Evolutionary conservation across 192 early-diverging fungal genomes (phyloP), one percentile per base, ranked within the genome.

Genomic region (Irineochytrium annulatum): DNA sequence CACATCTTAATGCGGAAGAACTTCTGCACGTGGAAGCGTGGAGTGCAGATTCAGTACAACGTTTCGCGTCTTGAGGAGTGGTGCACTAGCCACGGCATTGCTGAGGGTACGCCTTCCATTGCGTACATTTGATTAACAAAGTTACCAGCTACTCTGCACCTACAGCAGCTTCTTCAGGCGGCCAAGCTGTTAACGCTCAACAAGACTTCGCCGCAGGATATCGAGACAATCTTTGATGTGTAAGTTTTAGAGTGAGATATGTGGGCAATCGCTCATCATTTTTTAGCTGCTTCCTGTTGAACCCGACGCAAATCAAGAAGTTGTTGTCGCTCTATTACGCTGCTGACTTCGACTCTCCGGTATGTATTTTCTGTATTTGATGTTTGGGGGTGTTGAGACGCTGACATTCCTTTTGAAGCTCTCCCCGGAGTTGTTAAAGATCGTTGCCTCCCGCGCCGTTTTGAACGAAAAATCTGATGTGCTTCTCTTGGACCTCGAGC

Each of bases 1-100:
- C 92, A 98, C 74, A 73, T 99, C 59, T 83, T 99, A 59, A 97
- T 96, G 89, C 83, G 97, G 43, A 90, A 93, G 55, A 97, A 96
- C 80, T 99, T 97, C 61, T 96, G 92, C 78, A 96, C 97, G 24
- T 97, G 95, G 93, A 97, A 99, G 75, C 88, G 97, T 65, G 93
- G 93, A 51, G 63, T 65, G 83, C 97, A 99, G 82, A 95, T 99
- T 65, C 95, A 98, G 78, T 99, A 96, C 78, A 99, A 99, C 59
- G 87, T 98, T 43, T 90, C 91, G 2, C 84, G 94, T 20, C 84
- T 99, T 59, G 92, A 97, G 72, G 97, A 99, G 69, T 99, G 97
- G 97, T 98, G 94, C 84, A 95, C 94, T 71, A 86, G 89, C 20
- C 93, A 98, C 70, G 87, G 87, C 33, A 89, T 96, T 19, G 79